A percentile compares a stretch with the other conserved stretches of the same genome.
These are phyloP conservation scores for Cercospora sp. DNA, from an alignment of 2,329 filamentous ascomycete species.

Conservation along the genomic window DNA sequence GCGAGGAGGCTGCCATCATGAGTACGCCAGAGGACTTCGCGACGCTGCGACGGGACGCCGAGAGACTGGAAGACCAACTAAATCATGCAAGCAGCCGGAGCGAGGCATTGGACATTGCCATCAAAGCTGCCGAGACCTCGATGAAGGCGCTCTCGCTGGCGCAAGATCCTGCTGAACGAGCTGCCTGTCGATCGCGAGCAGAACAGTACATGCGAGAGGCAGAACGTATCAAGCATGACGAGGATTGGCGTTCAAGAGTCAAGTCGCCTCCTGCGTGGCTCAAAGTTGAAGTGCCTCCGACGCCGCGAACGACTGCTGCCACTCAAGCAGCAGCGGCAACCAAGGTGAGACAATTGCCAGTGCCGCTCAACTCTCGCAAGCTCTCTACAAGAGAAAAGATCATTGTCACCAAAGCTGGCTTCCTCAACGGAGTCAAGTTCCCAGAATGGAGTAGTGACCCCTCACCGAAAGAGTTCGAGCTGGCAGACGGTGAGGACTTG, in stretches of 20 bases:
- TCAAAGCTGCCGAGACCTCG: conserved; percentile 76
- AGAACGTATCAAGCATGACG: conserved; percentile 67
- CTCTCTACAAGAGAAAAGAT: conserved; percentile 71
- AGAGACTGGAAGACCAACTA: conserved; percentile 26
- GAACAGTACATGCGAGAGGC: conserved; percentile 67
- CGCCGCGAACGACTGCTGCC: background rate
- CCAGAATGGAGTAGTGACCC: conserved; percentile 77
- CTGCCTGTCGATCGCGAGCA: conserved; percentile 67
- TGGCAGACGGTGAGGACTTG: conserved; percentile 49
- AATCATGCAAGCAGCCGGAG: conserved; percentile 35
- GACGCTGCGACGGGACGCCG: conserved; percentile 28
- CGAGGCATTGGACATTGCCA: conserved; percentile 72
- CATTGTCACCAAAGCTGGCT: conserved; percentile 73
- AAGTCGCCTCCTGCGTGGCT: background rate
- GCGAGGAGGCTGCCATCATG: background rate
- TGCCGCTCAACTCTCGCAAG: conserved; percentile 61
- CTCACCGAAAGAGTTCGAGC: conserved; percentile 60
- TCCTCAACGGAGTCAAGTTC: conserved; percentile 78
- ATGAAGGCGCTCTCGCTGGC: conserved; percentile 71
- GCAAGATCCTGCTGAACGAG: conserved; percentile 61
- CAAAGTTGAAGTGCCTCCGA: conserved; percentile 9
- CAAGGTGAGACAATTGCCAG: conserved; percentile 42
- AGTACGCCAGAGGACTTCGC: conserved; percentile 17
- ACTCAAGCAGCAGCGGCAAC: conserved; percentile 9
- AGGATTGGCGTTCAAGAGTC: conserved; percentile 30